Conservation (phyloP, 305 asterid species). For the Fraxinus platypoda region DNA sequence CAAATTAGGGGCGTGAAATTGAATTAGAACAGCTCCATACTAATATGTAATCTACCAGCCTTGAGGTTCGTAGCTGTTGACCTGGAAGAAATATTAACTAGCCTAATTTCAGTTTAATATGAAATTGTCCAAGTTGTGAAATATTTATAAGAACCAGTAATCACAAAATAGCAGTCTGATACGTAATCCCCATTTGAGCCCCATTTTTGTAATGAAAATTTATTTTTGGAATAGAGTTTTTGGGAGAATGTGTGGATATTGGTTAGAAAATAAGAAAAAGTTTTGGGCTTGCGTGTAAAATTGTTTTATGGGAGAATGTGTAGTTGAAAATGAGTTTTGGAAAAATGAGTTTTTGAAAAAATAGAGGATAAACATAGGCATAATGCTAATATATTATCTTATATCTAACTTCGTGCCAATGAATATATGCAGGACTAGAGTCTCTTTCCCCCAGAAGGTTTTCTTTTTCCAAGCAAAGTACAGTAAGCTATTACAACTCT, state of each 20-base stretch:
- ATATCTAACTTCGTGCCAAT: not conserved
- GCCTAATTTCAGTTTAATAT: not conserved
- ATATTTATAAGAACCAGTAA: not conserved
- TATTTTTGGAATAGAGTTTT: not conserved
- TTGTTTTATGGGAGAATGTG: not conserved
- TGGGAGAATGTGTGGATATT: not conserved
- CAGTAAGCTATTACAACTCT: conserved; percentile 45
- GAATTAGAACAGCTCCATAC: not conserved
- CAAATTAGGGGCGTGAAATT: not conserved
- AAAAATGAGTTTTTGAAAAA: too few relatives aligned
- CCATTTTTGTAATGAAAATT: not conserved
- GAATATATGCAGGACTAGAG: conserved; percentile 43
- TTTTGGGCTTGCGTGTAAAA: not conserved
- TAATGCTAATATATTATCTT: not conserved
- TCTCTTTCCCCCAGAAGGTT: conserved; percentile 46
- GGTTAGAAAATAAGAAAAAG: not conserved
- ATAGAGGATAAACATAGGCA: not conserved
- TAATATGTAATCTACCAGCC: not conserved
- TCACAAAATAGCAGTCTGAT: not conserved
- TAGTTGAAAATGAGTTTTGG: not conserved
- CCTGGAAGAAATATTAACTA: not conserved
- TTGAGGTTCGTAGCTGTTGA: not conserved
- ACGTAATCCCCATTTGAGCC: not conserved
- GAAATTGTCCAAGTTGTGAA: not conserved
- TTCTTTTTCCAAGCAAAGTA: conserved; percentile 50